Evolutionary conservation across 768 basidiomycete species (phyloP), one percentile per base, ranked within the genome.

Genomic region (Serendipita indica): DNA sequence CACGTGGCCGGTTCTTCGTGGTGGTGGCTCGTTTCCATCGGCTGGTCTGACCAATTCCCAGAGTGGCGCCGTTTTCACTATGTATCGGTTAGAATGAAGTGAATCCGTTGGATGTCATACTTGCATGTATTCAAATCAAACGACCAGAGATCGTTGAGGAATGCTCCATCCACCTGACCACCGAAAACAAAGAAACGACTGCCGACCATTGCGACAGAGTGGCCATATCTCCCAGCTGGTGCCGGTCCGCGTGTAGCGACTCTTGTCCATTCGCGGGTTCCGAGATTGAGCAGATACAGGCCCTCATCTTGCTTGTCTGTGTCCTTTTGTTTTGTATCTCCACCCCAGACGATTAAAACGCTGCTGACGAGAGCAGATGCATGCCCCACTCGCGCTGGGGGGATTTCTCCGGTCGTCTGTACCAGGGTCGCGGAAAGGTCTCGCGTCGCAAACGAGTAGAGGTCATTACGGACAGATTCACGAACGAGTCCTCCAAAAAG

Each of bases 321-420:
- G 2, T 63, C 63, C n/a, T 52, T 28, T 33, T 39, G 57, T 71
- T 90, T 93, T 2, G 93, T 97, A 68, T 99, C 96, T 25, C 94
- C 96, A 32, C 96, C 96, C 96, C 96, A 99, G 2, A 97, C 85
- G 61, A 98, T 87, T 61, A 99, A 75, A 54, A 97, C 94, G 66
- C 86, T 91, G 69, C 91, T 90, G 60, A 98, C 91, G 54, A 97
- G 81, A 3, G 94, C 94, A 69, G 87, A 86, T 2, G 92, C 90
- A 72, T 99, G 96, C 0, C 96, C 94, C n/a, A 98, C 93, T 62
- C 96, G 76, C 0, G 90, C 82, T 14, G 82, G 81, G 1, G 96
- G 96, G 4, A 87, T 73, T 65, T 93, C 89, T 3, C 96, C 96
- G 12, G 77, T 79, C 0, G 93, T 96, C 68, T 92, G 87, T 32